A percentile compares a stretch with the other conserved stretches of the same genome.
phyloP scores from a whole-genome alignment of 305 asterid species.

The Withania somnifera region DNA sequence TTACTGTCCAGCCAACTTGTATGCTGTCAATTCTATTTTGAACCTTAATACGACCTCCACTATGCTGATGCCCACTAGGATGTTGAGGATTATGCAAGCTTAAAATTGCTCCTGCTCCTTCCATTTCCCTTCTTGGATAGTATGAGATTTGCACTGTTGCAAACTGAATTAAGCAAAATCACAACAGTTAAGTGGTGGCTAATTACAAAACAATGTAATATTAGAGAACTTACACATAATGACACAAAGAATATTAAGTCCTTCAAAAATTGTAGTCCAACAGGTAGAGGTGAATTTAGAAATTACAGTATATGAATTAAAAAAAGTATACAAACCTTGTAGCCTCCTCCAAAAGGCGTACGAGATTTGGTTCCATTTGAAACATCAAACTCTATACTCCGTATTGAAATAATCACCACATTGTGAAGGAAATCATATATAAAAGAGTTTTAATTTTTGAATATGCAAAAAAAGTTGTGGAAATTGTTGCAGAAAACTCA shows the following conservation, averaged over 20 bases:
- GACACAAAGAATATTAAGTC: neutral
- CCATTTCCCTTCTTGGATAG: neutral
- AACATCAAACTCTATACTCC: neutral
- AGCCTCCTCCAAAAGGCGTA: neutral
- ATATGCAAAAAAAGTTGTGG: neutral
- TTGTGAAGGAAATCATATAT: neutral
- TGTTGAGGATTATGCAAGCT: neutral
- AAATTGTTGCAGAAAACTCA: neutral
- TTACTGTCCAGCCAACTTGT: neutral
- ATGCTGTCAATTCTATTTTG: neutral
- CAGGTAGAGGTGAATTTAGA: neutral
- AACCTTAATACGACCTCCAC: neutral
- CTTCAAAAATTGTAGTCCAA: neutral
- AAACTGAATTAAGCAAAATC: neutral
- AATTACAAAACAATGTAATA: neutral
- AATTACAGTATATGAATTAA: neutral
- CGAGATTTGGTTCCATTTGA: neutral
- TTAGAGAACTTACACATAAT: neutral
- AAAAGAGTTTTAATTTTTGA: neutral
- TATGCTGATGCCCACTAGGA: neutral
- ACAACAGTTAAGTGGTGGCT: neutral
- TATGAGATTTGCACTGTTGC: neutral
- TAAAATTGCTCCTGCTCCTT: neutral
- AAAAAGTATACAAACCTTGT: neutral
- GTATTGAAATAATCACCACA: neutral